Evolutionary conservation across 2,329 filamentous ascomycete genomes (phyloP), one percentile per base, ranked within the genome.

Genomic region (Hypoxylon sp.): DNA sequence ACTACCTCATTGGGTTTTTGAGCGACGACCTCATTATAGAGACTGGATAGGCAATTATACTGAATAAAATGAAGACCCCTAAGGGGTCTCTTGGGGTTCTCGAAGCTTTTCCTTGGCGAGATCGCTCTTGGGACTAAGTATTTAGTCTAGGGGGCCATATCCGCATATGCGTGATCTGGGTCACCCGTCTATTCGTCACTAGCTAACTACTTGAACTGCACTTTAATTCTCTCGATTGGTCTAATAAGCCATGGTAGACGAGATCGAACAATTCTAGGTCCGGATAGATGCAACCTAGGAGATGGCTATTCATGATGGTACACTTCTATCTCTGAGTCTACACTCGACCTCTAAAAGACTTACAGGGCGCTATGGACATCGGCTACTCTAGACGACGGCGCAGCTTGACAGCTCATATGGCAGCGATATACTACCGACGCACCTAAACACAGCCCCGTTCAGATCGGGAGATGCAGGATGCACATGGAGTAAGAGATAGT

Each of bases 21-120:
- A 46, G 42, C 23, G 55, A 62, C 55, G 17, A 58, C 43, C 48
- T 46, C 48, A 46, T 58, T 41, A 50, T 55, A 60, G 57, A 59
- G 40, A 56, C 48, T 47, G 40, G 17, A 55, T 42, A 52, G 52
- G 52, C 52, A 48, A 56, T 45, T 62, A 41, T 46, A 58, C 46
- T 61, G n/a, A n/a, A 37, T 17, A 21, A 56, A 54, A 48, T 43
- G 38, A 56, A 20, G 7, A 35, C 5, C n/a, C n/a, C n/a, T n/a
- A n/a, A n/a, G n/a, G 29, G 29, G 18, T 35, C 48, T 52, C 47
- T 49, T 47, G 24, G 40, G 46, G 43, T 35, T 11, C 27, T 31
- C 17, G 31, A 35, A 35, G 31, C 31, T 17, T 15, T 17, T 35
- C n/a, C 5, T 11, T 31, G 27, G 27, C 27, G 27, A 29, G 9